These are phyloP conservation scores for Luzula sylvatica DNA, from an alignment of 176 grass and related monocot species.

Conservation along the genomic window DNA sequence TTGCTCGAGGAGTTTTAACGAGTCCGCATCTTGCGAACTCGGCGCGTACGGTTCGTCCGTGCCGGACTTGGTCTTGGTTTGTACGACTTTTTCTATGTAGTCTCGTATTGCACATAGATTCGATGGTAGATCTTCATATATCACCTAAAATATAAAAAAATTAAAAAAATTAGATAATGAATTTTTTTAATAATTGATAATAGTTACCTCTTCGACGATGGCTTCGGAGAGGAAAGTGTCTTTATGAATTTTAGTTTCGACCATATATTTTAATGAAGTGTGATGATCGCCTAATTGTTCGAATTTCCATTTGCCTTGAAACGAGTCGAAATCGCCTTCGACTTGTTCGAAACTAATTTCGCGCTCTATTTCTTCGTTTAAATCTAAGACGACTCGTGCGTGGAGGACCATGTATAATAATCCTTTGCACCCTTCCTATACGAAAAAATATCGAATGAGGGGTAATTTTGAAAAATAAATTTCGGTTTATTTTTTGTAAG, in stretches of 20 bases:
- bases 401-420: slow-evolving; percentile 96
- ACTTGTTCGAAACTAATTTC: slow-evolving; percentile 94
- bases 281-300: slow-evolving; percentile 83
- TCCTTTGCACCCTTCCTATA: slow-evolving; percentile 90
- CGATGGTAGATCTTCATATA: slow-evolving; percentile 95
- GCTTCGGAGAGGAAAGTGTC: slow-evolving; percentile 93
- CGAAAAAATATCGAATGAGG: slow-evolving; percentile 3
- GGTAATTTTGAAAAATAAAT: neutral
- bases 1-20: slow-evolving; percentile 13
- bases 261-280: slow-evolving; percentile 89
- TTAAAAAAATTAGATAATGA: neutral
- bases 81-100: slow-evolving; percentile 55
- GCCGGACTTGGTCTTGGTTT: slow-evolving; percentile 18
- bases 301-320: slow-evolving; percentile 77
- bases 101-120: slow-evolving; percentile 95
- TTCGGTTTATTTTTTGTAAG: neutral
- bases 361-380: slow-evolving; percentile 55
- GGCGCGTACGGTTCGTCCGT: slow-evolving; percentile 2
- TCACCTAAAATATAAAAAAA: slow-evolving; percentile 51
- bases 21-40: neutral
- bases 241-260: slow-evolving; percentile 91
- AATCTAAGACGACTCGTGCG: slow-evolving; percentile 87
- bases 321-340: slow-evolving; percentile 86
- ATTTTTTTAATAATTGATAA: no score
- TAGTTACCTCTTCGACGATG: slow-evolving; percentile 80